Evolutionary conservation across 495 filamentous ascomycete genomes (phyloP).

Genomic region (Articulospora tetracladia): DNA sequence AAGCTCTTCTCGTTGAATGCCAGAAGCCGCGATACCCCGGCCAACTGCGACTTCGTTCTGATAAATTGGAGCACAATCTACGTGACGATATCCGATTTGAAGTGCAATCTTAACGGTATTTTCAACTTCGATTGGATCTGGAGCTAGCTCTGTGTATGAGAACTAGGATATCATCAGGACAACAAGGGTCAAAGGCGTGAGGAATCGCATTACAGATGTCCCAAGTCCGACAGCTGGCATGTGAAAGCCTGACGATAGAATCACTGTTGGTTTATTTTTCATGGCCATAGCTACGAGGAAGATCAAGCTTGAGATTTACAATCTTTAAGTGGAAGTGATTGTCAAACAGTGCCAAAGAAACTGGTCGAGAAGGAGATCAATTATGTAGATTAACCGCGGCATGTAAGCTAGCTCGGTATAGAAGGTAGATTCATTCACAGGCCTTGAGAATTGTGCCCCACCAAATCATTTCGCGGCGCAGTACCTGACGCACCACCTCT

Average conservation of each 20-base stretch:
- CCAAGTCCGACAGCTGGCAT: slow-evolving; percentile 1
- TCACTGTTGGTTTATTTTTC: background rate
- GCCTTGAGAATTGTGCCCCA: too few species aligned
- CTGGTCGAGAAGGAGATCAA: too few species aligned
- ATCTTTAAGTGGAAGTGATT: too few species aligned
- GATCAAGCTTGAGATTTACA: too few species aligned
- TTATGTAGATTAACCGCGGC: too few species aligned
- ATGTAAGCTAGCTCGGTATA: too few species aligned
- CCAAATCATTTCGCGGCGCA: too few species aligned
- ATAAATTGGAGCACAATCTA: slow-evolving; percentile 53
- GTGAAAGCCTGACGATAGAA: background rate
- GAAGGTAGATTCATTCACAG: too few species aligned
- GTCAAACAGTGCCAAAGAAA: too few species aligned
- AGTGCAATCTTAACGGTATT: slow-evolving; percentile 50
- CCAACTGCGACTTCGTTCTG: slow-evolving; percentile 53
- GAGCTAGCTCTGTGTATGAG: slow-evolving; percentile 13
- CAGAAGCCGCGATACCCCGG: slow-evolving; percentile 59
- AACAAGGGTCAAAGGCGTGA: background rate
- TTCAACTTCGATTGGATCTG: slow-evolving; percentile 52
- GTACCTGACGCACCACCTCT: too few species aligned
- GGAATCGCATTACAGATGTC: background rate
- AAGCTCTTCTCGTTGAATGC: slow-evolving; percentile 69
- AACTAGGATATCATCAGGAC: background rate
- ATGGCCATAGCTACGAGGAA: background rate
- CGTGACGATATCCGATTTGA: slow-evolving; percentile 57